Conservation (phyloP, 2,329 filamentous ascomycete species). For the Monosporascus sp. region DNA sequence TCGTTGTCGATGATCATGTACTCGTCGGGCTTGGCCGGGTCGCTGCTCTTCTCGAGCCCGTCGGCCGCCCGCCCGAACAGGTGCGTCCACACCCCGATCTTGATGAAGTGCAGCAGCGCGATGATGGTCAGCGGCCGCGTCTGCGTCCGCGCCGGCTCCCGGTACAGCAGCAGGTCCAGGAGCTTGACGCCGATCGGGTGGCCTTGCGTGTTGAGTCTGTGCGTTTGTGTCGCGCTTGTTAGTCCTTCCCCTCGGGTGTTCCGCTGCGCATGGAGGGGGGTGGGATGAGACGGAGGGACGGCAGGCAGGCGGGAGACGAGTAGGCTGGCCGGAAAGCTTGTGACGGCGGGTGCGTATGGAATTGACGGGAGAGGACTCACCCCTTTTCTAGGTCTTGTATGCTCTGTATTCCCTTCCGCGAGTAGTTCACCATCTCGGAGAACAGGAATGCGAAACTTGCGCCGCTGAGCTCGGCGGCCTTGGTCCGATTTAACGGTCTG, state of each 20-base stretch:
- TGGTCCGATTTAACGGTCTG: slow-evolving; percentile 84
- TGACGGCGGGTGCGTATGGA: too few relatives aligned
- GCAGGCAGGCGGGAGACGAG: too few relatives aligned
- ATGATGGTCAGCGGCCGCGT: slow-evolving; percentile 83
- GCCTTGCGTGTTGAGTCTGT: slow-evolving; percentile 81
- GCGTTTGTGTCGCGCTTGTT: neutral
- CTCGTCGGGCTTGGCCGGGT: slow-evolving; percentile 79
- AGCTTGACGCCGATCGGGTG: slow-evolving; percentile 91
- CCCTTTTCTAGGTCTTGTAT: slow-evolving; percentile 91
- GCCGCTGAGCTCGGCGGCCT: slow-evolving; percentile 84
- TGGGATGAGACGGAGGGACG: neutral
- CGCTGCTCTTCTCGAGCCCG: slow-evolving; percentile 81
- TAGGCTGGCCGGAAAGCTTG: too few relatives aligned
- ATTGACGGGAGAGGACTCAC: slow-evolving; percentile 40
- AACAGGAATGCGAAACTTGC: slow-evolving; percentile 95
- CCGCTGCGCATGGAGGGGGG: neutral
- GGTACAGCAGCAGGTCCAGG: slow-evolving; percentile 90
- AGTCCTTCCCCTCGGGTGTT: neutral
- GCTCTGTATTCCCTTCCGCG: slow-evolving; percentile 82
- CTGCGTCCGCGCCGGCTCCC: slow-evolving; percentile 65
- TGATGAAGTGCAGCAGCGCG: slow-evolving; percentile 89
- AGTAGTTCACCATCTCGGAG: slow-evolving; percentile 93
- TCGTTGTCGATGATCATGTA: slow-evolving; percentile 99
- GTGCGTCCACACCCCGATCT: slow-evolving; percentile 85
- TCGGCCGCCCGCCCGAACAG: slow-evolving; percentile 90